These are phyloP conservation scores for Porpolomopsis calyptriformis DNA, from an alignment of 768 basidiomycete species.

Conservation along the genomic window DNA sequence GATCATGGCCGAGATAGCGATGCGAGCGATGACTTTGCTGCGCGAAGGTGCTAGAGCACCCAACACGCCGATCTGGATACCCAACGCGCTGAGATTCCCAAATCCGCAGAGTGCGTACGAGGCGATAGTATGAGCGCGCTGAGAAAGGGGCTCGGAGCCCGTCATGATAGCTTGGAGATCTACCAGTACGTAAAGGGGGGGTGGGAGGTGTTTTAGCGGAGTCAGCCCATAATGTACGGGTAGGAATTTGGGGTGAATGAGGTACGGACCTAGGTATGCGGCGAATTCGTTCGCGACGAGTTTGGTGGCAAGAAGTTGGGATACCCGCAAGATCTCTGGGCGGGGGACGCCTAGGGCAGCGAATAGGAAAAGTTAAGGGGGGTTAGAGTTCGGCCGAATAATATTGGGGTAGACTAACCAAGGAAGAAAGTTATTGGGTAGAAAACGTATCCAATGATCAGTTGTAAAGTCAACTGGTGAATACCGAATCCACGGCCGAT, in stretches of 20 bases:
- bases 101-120: slow-evolving; percentile 88
- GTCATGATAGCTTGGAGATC: slow-evolving; percentile 42
- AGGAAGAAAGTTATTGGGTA: slow-evolving; percentile 80
- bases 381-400: too few relatives aligned
- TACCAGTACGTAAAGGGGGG: background rate
- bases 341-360: slow-evolving; percentile 48
- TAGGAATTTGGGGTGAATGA: background rate
- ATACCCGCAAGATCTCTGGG: slow-evolving; percentile 69
- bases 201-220: too few relatives aligned
- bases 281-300: slow-evolving; percentile 82
- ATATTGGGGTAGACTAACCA: slow-evolving; percentile 16
- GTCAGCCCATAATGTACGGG: too few relatives aligned
- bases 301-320: slow-evolving; percentile 77
- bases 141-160: slow-evolving; percentile 44
- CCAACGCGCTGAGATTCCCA: slow-evolving; percentile 76
- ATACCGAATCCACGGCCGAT: slow-evolving; percentile 81
- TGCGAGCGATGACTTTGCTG: slow-evolving; percentile 56
- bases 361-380: background rate
- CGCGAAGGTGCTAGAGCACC: slow-evolving; percentile 59
- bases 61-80: slow-evolving; percentile 77
- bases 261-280: slow-evolving; percentile 37
- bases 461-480: slow-evolving; percentile 69
- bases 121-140: slow-evolving; percentile 70
- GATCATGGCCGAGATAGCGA: slow-evolving; percentile 59
- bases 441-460: slow-evolving; percentile 78